Conservation (phyloP, 106 monocot species). For the Iris macrosiphon region DNA sequence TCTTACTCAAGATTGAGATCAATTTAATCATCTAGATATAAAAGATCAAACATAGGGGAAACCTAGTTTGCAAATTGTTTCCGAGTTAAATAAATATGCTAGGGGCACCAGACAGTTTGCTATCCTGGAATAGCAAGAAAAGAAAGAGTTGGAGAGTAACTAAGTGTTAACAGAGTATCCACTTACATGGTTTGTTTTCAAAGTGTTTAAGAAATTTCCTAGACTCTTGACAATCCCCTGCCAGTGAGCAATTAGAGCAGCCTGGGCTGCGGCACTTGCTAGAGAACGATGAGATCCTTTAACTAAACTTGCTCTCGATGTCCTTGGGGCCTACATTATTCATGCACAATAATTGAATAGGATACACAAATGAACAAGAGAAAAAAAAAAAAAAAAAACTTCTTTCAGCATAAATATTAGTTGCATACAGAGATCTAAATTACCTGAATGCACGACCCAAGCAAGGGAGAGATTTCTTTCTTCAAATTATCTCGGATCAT, state of each 20-base stretch:
- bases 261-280: slow-evolving; percentile 62
- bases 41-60: background rate
- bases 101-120: background rate
- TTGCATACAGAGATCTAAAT: too few species aligned
- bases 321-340: slow-evolving; percentile 68
- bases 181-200: slow-evolving; percentile 94
- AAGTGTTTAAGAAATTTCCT: slow-evolving; percentile 67
- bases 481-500: slow-evolving; percentile 99
- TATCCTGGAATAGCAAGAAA: too few species aligned
- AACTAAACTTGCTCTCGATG: slow-evolving; percentile 82
- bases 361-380: background rate
- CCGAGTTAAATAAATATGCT: background rate
- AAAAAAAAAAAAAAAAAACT: background rate
- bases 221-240: slow-evolving; percentile 94
- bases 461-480: slow-evolving; percentile 95
- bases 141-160: too few species aligned
- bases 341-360: background rate
- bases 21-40: background rate
- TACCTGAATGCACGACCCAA: slow-evolving; percentile 97
- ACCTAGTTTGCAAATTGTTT: background rate
- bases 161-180: background rate
- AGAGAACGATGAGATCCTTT: slow-evolving; percentile 69
- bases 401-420: too few species aligned
- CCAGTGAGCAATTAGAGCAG: slow-evolving; percentile 95
- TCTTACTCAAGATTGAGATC: background rate